Conservation (phyloP, 345 rosid genomes). For the Streptanthus diversifolius region DNA sequence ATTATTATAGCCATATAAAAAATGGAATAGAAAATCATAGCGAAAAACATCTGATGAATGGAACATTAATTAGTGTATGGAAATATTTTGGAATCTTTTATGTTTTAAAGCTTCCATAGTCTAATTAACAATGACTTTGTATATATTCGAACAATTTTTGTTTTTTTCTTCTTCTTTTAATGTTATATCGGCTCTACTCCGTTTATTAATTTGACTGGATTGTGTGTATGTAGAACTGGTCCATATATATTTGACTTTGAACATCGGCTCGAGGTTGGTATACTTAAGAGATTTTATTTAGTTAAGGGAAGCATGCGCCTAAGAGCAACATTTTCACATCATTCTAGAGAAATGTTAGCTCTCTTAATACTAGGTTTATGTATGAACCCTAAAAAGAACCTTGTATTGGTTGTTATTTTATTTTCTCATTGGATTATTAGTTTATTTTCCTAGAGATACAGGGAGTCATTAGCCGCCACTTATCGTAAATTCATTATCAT, state of each 20-base stretch:
- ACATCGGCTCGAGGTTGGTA: neutral
- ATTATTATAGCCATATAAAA: neutral
- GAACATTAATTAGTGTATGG: slow-evolving; percentile 8
- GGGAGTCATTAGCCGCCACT: slow-evolving; percentile 38
- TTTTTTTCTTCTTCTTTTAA: neutral
- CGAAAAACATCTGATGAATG: slow-evolving; percentile 2
- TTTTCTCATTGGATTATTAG: neutral
- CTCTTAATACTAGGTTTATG: slow-evolving; percentile 1
- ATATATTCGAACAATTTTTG: slow-evolving; percentile 14
- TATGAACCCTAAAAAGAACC: slow-evolving; percentile 13
- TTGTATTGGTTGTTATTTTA: neutral
- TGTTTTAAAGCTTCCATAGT: slow-evolving; percentile 15
- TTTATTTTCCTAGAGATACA: slow-evolving; percentile 11
- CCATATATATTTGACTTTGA: neutral
- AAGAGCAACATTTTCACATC: neutral
- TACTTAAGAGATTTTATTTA: neutral
- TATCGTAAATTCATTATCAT: slow-evolving; percentile 3
- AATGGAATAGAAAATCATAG: neutral
- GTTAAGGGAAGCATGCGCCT: neutral
- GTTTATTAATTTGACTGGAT: neutral
- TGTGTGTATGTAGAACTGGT: too few species aligned
- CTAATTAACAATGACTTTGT: slow-evolving; percentile 8
- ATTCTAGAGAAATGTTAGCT: neutral
- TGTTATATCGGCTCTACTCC: neutral
- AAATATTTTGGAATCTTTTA: slow-evolving; percentile 10